Evolutionary conservation across 1,139 yeast species (phyloP).

Genomic region (Pichia sp.): DNA sequence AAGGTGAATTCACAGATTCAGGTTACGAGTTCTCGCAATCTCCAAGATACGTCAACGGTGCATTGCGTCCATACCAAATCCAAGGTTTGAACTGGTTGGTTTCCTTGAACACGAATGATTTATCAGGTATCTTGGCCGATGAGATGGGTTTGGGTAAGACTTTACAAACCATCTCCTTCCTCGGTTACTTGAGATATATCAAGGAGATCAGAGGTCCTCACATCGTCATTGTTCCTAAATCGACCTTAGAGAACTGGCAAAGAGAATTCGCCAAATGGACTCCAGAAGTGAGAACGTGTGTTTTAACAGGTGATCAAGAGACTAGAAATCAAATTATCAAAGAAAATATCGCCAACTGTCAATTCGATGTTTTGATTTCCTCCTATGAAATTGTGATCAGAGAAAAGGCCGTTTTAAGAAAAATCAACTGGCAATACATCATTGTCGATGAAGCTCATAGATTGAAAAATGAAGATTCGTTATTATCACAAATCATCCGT

Average conservation of each 20-base stretch:
- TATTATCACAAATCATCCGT: conserved; percentile 72
- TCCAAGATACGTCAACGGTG: conserved; percentile 64
- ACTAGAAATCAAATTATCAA: conserved; percentile 54
- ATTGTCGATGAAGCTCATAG: conserved; percentile 83
- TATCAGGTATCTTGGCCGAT: conserved; percentile 93
- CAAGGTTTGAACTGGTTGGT: conserved; percentile 95
- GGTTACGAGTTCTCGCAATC: conserved; percentile 60
- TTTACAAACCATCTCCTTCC: conserved; percentile 83
- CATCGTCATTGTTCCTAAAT: conserved; percentile 72
- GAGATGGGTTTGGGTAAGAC: conserved; percentile 99
- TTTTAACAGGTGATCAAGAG: conserved; percentile 74
- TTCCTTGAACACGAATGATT: conserved; percentile 74
- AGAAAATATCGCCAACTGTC: conserved; percentile 51
- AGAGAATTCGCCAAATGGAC: conserved; percentile 79
- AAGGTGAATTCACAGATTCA: conserved; percentile 48
- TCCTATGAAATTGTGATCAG: conserved; percentile 77
- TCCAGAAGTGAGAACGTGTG: conserved; percentile 67
- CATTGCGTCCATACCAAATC: conserved; percentile 77
- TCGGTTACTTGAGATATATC: conserved; percentile 67
- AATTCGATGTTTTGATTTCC: conserved; percentile 71
- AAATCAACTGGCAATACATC: conserved; percentile 72
- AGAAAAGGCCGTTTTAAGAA: conserved; percentile 63
- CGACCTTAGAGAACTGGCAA: conserved; percentile 78
- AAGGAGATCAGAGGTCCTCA: conserved; percentile 68
- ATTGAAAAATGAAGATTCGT: conserved; percentile 74